These are phyloP conservation scores for Juglanconis sp. DNA, from an alignment of 2,329 filamentous ascomycete species.

Conservation along the genomic window DNA sequence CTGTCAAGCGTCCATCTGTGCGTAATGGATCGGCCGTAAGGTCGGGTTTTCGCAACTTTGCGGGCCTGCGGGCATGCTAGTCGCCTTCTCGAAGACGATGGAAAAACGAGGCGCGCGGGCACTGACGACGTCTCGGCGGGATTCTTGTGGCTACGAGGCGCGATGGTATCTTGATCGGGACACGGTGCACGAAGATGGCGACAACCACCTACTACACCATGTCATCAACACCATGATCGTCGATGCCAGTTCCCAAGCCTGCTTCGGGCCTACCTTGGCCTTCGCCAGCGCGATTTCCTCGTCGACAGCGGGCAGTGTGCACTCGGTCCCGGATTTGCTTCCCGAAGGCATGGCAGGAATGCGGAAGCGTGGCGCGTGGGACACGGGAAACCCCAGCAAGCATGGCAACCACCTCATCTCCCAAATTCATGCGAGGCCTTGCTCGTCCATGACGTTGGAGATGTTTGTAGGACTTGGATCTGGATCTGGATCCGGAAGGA, in stretches of 20 bases:
- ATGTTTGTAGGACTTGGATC: background rate
- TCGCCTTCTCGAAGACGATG: background rate
- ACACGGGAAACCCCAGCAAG: background rate
- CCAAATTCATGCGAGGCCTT: conserved; percentile 11
- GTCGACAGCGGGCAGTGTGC: no score
- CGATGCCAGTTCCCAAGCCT: background rate
- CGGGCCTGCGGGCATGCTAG: conserved; percentile 2
- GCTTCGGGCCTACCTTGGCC: background rate
- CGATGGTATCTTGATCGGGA: background rate
- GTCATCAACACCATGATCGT: background rate
- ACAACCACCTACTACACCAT: background rate
- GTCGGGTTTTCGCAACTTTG: conserved; percentile 4
- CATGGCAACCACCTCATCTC: conserved; percentile 12
- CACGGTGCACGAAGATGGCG: background rate
- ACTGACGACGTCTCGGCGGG: background rate
- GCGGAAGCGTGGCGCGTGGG: conserved; percentile 8
- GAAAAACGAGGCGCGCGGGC: background rate
- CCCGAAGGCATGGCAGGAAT: background rate
- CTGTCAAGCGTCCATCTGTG: background rate
- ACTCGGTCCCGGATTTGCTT: background rate
- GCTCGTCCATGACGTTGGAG: background rate
- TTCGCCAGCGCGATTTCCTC: no score
- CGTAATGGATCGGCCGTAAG: background rate
- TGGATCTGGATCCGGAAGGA: no score
- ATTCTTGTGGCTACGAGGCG: no score